Evolutionary conservation across 768 basidiomycete genomes (phyloP), one percentile per base, ranked within the genome.

Genomic region (Termitomyces sp.): DNA sequence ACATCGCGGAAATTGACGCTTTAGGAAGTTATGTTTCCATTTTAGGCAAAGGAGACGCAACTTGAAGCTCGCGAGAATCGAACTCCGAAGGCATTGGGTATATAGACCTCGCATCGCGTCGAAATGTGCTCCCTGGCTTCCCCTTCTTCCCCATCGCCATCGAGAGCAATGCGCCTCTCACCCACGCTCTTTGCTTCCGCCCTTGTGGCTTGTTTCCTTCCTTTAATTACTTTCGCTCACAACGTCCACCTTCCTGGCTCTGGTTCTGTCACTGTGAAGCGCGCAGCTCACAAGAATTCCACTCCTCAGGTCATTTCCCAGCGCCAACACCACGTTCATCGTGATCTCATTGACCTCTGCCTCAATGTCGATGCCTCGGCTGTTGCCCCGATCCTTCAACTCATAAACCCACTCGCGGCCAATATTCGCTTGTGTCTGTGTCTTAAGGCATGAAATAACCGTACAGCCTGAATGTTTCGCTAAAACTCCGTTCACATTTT

Each of bases 341-440:
- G 63, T 18, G 58, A 61, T 52, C 58, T 62, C 36, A 48, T 63
- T 27, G 62, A 61, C 23, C 42, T 61, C 27, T 63, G 62, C 38
- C 25, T 63, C 38, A 53, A 56, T 25, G n/a, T 56, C 42, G 62
- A 63, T 9, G 60, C 60, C 4, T 33, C 47, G 13, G 47, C 57
- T n/a, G 40, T 61, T 36, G 47, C 52, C 32, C 48, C 57, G 0
- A 41, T 63, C 5, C 57, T 63, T 29, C 35, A 53, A 13, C 43
- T 63, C 27, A 45, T 63, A 25, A 47, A 59, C 31, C 62, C 62
- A 3, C 57, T 61, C 20, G 49, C 48, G 3, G 56, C 60, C 7
- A 50, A 57, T 12, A 45, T 55, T 18, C 60, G 53, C n/a, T 48
- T 63, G 18, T 63, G 62, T 38, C 52, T 63, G 12, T 63, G 62